These are phyloP conservation scores for Stylonectria norvegica DNA, from an alignment of 2,329 filamentous ascomycete species.

Conservation along the genomic window DNA sequence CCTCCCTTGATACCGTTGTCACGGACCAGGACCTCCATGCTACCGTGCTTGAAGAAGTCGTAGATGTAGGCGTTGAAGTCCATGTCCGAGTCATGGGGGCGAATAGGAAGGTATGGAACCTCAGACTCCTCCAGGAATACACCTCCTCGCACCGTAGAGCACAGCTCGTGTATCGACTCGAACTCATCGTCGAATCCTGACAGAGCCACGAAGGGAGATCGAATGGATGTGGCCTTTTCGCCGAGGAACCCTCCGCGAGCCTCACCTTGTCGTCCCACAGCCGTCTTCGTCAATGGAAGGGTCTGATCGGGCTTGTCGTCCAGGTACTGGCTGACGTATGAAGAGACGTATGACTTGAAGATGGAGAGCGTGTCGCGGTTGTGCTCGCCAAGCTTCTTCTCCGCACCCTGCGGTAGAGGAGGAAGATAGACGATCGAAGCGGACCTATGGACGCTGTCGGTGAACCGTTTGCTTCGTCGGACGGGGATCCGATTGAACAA, in stretches of 20 bases:
- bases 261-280: conserved; percentile 35
- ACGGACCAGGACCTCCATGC: conserved; percentile 53
- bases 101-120: conserved; percentile 64
- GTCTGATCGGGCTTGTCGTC: conserved; percentile 44
- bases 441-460: conserved; percentile 51
- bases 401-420: conserved; percentile 55
- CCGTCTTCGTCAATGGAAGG: conserved; percentile 57
- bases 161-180: conserved; percentile 63
- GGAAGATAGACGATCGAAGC: conserved; percentile 66
- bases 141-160: conserved; percentile 59
- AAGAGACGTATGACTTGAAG: conserved; percentile 66
- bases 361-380: conserved; percentile 63
- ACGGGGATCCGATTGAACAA: conserved; percentile 62
- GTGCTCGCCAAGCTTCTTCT: conserved; percentile 54
- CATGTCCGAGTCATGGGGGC: conserved; percentile 49
- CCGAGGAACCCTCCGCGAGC: background rate
- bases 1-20: conserved; percentile 65
- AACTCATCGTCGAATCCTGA: conserved; percentile 67
- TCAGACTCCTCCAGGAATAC: conserved; percentile 74
- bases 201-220: conserved; percentile 68
- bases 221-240: conserved; percentile 40
- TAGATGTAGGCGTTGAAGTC: conserved; percentile 65
- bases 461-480: conserved; percentile 43
- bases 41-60: conserved; percentile 75
- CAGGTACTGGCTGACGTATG: conserved; percentile 65